These are phyloP conservation scores for Heritiera littoralis DNA, from an alignment of 345 rosid genomes.

Conservation along the genomic window DNA sequence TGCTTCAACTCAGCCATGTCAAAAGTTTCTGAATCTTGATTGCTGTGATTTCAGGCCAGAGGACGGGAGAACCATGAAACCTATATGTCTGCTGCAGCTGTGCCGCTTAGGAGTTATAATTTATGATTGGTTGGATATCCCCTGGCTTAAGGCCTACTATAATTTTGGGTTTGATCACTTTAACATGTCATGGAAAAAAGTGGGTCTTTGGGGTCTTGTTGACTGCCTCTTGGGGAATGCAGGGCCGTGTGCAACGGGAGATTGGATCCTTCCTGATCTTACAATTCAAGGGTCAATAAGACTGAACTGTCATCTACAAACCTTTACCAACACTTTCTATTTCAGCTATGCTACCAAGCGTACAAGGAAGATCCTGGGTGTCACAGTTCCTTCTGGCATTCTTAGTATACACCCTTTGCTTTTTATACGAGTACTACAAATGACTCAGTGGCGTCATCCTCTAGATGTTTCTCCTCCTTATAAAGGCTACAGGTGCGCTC, in stretches of 20 bases:
- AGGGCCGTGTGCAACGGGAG: constrained; percentile 83
- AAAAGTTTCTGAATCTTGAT: background rate
- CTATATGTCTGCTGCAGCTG: constrained; percentile 71
- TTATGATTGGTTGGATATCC: constrained; percentile 92
- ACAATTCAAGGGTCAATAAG: constrained; percentile 80
- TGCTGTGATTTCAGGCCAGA: constrained; percentile 58
- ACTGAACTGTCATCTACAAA: constrained; percentile 57
- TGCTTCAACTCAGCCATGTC: background rate
- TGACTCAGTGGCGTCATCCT: constrained; percentile 82
- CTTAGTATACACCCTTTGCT: constrained; percentile 82
- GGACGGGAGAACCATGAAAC: constrained; percentile 77
- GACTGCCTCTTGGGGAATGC: constrained; percentile 69
- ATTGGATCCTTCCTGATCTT: constrained; percentile 96
- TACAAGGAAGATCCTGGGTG: constrained; percentile 59
- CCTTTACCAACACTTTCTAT: constrained; percentile 78
- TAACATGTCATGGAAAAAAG: constrained; percentile 74
- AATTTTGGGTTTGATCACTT: constrained; percentile 95
- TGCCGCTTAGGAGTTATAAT: constrained; percentile 79
- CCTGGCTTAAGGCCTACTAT: constrained; percentile 82
- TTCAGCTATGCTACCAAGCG: constrained; percentile 94
- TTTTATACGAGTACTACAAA: constrained; percentile 80
- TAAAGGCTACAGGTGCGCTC: constrained; percentile 78
- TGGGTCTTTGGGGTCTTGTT: constrained; percentile 66
- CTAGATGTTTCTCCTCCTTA: constrained; percentile 66
- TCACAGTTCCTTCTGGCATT: constrained; percentile 77